Conservation (phyloP, 495 filamentous ascomycete species). For the Talaromyces stipitatus region DNA sequence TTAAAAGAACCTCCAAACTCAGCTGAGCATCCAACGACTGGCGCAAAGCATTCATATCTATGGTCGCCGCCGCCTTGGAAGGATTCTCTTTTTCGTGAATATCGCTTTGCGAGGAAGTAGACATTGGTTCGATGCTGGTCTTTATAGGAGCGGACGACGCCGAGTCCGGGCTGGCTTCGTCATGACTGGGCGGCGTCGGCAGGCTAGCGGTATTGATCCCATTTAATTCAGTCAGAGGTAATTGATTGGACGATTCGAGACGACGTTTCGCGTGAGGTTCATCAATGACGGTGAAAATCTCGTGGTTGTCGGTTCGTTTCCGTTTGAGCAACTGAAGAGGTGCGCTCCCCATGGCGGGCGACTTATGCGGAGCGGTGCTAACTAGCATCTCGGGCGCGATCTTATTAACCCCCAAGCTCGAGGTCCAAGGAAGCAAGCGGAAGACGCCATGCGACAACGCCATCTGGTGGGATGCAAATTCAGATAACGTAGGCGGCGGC, state of each 20-base stretch:
- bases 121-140: background rate
- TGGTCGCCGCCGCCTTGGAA: constrained; percentile 14
- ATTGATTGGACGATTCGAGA: constrained; percentile 16
- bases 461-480: background rate
- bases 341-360: constrained; percentile 33
- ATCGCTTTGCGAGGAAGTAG: background rate
- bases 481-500: too few relatives aligned
- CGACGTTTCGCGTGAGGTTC: constrained; percentile 27
- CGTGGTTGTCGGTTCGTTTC: constrained; percentile 39
- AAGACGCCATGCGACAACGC: constrained; percentile 50
- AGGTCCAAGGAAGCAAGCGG: constrained; percentile 47
- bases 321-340: constrained; percentile 44
- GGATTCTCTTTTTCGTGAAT: constrained; percentile 10
- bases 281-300: constrained; percentile 16
- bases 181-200: constrained; percentile 3
- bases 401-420: constrained; percentile 48
- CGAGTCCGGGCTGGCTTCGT: background rate
- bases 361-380: constrained; percentile 21
- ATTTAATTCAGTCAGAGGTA: constrained; percentile 5
- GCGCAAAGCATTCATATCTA: constrained; percentile 40
- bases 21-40: constrained; percentile 79
- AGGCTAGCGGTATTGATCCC: constrained; percentile 9
- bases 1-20: constrained; percentile 83
- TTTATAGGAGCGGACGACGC: background rate
- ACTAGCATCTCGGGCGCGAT: constrained; percentile 40